These are phyloP conservation scores for Ganoderma leucocontextum DNA, from an alignment of 1,284 basidiomycete genomes.

Conservation along the genomic window DNA sequence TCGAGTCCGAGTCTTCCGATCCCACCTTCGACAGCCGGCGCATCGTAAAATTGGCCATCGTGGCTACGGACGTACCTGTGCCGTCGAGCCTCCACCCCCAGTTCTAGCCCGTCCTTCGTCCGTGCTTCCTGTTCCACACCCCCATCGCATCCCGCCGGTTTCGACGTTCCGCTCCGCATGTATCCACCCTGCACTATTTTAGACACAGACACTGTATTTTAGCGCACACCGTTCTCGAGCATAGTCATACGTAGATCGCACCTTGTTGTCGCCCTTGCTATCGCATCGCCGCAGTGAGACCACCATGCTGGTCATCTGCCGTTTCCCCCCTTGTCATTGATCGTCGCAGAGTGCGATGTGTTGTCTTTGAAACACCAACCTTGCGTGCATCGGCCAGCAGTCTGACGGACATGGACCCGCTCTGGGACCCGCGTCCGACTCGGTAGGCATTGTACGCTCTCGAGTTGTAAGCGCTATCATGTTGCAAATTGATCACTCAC, in stretches of 20 bases:
- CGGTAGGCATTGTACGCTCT: not conserved
- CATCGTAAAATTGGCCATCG: slow-evolving; percentile 57
- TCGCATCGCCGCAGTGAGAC: slow-evolving; percentile 5
- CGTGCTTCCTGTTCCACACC: not conserved
- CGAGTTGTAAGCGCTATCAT: not conserved
- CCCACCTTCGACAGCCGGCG: slow-evolving; percentile 52
- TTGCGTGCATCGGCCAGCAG: not conserved
- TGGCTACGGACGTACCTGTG: slow-evolving; percentile 52
- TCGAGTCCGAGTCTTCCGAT: slow-evolving; percentile 54
- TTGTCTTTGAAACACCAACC: not conserved
- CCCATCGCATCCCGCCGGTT: not conserved
- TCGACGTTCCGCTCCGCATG: slow-evolving; percentile 1
- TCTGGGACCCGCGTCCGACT: not conserved
- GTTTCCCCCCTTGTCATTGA: not conserved
- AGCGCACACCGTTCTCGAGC: slow-evolving; percentile 11
- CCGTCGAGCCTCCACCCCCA: slow-evolving; percentile 2
- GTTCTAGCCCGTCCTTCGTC: not conserved
- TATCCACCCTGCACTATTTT: slow-evolving; percentile 5
- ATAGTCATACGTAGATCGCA: slow-evolving; percentile 9
- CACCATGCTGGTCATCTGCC: not conserved
- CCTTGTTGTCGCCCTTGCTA: slow-evolving; percentile 11
- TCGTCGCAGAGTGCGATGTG: slow-evolving; percentile 2
- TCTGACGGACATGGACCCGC: not conserved
- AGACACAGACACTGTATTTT: slow-evolving; percentile 26
- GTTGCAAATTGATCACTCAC: not conserved